Base-by-base conservation (phyloP, 202 grass and related monocot species). In the Dendrocalamus latiflorus region DNA sequence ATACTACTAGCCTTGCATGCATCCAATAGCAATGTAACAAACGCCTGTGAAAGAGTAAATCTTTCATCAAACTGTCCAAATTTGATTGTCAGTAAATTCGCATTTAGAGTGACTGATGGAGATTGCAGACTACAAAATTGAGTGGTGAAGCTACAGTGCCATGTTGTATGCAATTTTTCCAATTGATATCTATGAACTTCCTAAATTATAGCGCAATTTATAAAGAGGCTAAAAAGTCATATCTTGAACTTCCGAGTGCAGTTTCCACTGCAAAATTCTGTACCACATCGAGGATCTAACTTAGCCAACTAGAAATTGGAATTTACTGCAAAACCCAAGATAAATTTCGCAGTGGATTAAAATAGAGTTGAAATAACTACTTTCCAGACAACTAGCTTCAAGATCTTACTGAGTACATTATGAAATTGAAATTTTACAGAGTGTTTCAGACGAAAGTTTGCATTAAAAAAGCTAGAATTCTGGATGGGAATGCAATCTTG, bases 61-160 rank as follows among this genome's bases (percentile, higher is more conserved):
- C 58, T 9, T 57, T 37, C n/a, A 80, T 74, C 17, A 54, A 36
- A 74, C 36, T 36, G 49, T 53, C 45, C 21, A 54, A 60, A 48
- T 62, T 17, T 65, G 15, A 70, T 36, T 75, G 55, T 87, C 54
- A 36, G 85, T 63, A 82, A 65, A 77, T 65, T 87, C 6, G 34
- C 55, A 72, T 56, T 82, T 39, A 76, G 55, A 45, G 79, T 43
- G 54, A 69, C 55, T 42, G 34, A 77, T 36, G 30, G 16, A 74
- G 25, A n/a, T 64, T 67, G 59, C 53, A 76, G 28, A 18, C 21
- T 59, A 51, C 30, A 56, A 17, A 8, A 1, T 17, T 7, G 39
- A 73, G 78, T 42, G 78, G 56, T 28, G 47, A 42, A 36, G 17
- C 43, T 54, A 54, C 42, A 76, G 78, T 75, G 6, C 2, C 18